Conservation (phyloP, 176 grass and related monocot genomes). For the Olyra latifolia region DNA sequence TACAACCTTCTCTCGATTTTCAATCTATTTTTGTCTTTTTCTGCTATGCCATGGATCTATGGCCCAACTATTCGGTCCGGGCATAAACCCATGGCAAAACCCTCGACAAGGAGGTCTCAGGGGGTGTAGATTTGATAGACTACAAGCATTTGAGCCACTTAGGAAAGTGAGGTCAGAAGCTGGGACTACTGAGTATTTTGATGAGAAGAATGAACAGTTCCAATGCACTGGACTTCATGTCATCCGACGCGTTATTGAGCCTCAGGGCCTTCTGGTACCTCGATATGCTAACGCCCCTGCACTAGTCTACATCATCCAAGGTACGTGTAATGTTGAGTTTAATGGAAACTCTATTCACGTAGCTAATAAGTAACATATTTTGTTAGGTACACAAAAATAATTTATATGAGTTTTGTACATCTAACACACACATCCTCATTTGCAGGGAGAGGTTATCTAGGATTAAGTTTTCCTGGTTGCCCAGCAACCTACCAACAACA, state of each 20-base stretch:
- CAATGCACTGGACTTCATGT: constrained; percentile 37
- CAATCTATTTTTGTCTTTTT: not conserved
- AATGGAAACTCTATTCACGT: not conserved
- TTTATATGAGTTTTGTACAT: not conserved
- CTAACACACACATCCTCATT: not conserved
- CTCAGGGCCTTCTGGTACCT: too few species aligned
- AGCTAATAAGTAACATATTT: not conserved
- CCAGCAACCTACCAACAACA: not conserved
- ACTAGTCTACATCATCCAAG: too few species aligned
- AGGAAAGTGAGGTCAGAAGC: constrained; percentile 37
- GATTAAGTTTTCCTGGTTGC: not conserved
- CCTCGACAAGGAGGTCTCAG: too few species aligned
- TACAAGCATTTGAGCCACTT: too few species aligned
- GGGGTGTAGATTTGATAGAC: too few species aligned
- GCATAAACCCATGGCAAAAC: too few species aligned
- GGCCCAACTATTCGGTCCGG: too few species aligned
- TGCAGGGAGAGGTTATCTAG: not conserved
- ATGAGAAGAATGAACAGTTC: constrained; percentile 41
- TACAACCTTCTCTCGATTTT: not conserved
- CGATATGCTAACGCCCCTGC: too few species aligned
- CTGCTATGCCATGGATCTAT: too few species aligned
- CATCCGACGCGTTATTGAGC: too few species aligned
- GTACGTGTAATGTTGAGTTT: not conserved
- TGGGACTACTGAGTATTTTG: constrained; percentile 46
- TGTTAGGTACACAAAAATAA: not conserved